Evolutionary conservation across 2,329 filamentous ascomycete genomes (phyloP).

Genomic region (Scleromitrula shiraiana): DNA sequence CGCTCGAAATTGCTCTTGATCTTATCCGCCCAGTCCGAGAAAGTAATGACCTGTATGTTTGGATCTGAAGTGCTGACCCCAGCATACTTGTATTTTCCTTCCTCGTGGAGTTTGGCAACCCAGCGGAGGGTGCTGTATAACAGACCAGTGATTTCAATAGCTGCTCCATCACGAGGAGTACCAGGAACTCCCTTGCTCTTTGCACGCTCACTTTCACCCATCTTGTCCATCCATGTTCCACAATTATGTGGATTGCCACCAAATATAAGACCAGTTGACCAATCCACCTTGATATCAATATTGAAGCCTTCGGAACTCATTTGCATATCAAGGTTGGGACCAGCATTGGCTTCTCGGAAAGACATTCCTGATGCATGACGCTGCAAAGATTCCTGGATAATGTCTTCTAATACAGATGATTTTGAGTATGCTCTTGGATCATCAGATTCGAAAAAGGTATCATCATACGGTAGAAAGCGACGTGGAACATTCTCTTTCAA

Average conservation of each 20-base stretch:
- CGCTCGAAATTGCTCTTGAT: constrained; percentile 85
- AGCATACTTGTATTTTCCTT: constrained; percentile 64
- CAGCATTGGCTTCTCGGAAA: constrained; percentile 92
- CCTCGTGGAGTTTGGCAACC: constrained; percentile 59
- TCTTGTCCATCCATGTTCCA: constrained; percentile 99
- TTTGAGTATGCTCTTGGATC: constrained; percentile 81
- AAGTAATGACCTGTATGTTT: constrained; percentile 50
- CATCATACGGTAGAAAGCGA: constrained; percentile 89
- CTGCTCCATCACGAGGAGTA: constrained; percentile 92
- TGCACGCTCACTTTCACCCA: constrained; percentile 93
- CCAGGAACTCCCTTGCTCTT: constrained; percentile 89
- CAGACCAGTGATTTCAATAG: constrained; percentile 89
- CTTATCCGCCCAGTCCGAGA: constrained; percentile 68
- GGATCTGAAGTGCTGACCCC: constrained; percentile 59
- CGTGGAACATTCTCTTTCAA: constrained; percentile 71
- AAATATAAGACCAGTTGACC: constrained; percentile 83
- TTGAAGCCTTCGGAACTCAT: constrained; percentile 93
- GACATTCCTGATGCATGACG: constrained; percentile 84
- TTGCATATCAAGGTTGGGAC: constrained; percentile 77
- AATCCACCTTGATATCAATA: constrained; percentile 84
- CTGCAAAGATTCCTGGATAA: constrained; percentile 90
- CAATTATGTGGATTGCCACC: constrained; percentile 93
- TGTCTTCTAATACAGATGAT: constrained; percentile 74
- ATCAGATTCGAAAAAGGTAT: constrained; percentile 81
- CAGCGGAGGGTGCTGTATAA: constrained; percentile 83